Evolutionary conservation across 176 grass and related monocot species (phyloP).

Genomic region (Hsuehochloa calcarea): DNA sequence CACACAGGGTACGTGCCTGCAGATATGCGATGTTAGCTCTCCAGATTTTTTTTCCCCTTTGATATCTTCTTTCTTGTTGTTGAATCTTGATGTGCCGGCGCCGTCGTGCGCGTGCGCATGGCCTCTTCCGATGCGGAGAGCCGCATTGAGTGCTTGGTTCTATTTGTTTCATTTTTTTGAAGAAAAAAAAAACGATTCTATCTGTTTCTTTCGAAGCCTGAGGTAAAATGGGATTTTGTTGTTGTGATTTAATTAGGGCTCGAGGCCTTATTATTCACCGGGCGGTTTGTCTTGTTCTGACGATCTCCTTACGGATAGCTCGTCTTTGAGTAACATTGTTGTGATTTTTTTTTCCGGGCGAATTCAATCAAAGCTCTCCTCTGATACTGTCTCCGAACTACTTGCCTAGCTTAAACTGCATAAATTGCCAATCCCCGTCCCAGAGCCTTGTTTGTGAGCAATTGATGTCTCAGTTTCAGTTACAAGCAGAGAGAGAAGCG

Average conservation of each 20-base stretch:
- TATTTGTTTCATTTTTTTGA: background rate
- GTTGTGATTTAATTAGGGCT: background rate
- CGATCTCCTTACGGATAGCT: background rate
- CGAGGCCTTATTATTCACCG: background rate
- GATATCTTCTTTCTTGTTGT: background rate
- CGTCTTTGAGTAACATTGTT: background rate
- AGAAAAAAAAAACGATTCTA: background rate
- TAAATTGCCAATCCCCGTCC: background rate
- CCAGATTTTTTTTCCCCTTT: background rate
- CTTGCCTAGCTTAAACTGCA: background rate
- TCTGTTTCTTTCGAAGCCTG: background rate
- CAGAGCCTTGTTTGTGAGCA: background rate
- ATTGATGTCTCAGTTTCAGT: background rate
- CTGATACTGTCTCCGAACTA: background rate
- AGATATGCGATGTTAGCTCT: background rate
- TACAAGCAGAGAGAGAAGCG: background rate
- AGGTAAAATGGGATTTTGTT: background rate
- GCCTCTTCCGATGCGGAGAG: background rate
- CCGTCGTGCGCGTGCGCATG: background rate
- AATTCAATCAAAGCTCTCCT: background rate
- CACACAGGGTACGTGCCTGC: conserved; percentile 20
- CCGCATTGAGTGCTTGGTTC: background rate
- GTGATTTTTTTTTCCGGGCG: background rate
- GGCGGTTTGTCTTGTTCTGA: background rate
- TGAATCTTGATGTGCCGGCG: background rate